Conservation (phyloP, 2,329 filamentous ascomycete species). For the Clonostachys byssicola region DNA sequence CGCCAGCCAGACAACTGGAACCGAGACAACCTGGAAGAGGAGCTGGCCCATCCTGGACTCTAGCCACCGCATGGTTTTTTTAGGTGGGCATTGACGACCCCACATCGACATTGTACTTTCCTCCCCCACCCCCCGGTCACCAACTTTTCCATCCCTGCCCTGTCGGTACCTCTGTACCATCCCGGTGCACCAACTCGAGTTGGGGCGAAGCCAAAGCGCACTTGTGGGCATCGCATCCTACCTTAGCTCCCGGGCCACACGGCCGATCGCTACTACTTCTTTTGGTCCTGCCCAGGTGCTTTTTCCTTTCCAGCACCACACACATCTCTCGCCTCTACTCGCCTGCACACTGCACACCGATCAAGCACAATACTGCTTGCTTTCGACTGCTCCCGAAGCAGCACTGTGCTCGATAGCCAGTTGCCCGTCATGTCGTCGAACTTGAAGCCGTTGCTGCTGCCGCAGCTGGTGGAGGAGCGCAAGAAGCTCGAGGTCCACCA, state of each 20-base stretch:
- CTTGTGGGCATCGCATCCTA: not conserved
- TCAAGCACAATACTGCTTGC: not conserved
- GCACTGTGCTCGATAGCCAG: not conserved
- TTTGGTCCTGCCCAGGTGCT: not conserved
- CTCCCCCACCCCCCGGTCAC: not conserved
- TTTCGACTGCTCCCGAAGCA: constrained; percentile 4
- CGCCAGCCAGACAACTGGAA: constrained; percentile 1
- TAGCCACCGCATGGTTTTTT: constrained; percentile 1
- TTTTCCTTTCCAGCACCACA: not conserved
- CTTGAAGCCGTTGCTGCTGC: constrained; percentile 49
- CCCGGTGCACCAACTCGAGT: no score
- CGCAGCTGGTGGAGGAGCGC: constrained; percentile 47
- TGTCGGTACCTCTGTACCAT: no score
- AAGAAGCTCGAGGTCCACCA: constrained; percentile 25
- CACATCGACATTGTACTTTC: not conserved
- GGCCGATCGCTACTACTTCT: not conserved
- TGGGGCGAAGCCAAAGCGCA: no score
- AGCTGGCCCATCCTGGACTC: not conserved
- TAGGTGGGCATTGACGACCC: not conserved
- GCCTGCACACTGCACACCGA: not conserved
- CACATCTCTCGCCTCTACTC: not conserved
- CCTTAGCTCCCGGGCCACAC: constrained; percentile 4
- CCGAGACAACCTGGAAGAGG: not conserved
- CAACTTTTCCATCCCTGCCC: constrained; percentile 1
- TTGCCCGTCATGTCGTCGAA: constrained; percentile 34